Evolutionary conservation across 2,329 filamentous ascomycete species (phyloP).

Genomic region (Xylaria sp.): DNA sequence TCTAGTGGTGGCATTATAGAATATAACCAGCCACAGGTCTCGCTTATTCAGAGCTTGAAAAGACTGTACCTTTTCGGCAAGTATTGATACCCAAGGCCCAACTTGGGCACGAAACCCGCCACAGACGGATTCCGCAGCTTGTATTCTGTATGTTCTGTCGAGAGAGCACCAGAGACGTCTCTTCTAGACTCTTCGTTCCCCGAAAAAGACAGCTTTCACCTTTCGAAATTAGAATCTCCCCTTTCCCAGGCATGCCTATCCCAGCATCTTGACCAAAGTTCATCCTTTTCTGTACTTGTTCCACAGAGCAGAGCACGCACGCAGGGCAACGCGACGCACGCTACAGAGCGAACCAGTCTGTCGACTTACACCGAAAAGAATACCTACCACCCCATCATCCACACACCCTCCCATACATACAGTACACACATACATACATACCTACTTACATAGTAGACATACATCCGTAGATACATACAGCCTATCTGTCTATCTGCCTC

Average conservation of each 20-base stretch:
- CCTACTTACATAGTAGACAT: neutral
- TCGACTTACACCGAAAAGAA: slow-evolving; percentile 33
- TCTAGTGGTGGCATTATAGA: slow-evolving; percentile 5
- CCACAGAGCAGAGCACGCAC: slow-evolving; percentile 5
- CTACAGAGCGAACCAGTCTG: slow-evolving; percentile 19
- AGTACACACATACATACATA: no score
- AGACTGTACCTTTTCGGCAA: slow-evolving; percentile 22
- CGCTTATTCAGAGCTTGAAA: slow-evolving; percentile 35
- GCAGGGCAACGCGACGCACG: neutral
- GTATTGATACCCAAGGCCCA: slow-evolving; percentile 50
- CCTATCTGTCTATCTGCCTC: neutral
- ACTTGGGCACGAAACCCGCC: slow-evolving; percentile 43
- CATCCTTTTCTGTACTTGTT: slow-evolving; percentile 8
- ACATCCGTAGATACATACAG: neutral
- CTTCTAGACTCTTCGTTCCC: slow-evolving; percentile 19
- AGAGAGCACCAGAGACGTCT: slow-evolving; percentile 14
- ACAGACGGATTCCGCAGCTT: slow-evolving; percentile 16
- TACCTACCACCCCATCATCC: neutral
- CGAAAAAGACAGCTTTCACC: slow-evolving; percentile 20
- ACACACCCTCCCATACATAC: slow-evolving; percentile 1
- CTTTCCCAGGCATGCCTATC: slow-evolving; percentile 14
- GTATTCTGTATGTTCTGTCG: neutral
- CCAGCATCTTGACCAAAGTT: slow-evolving; percentile 12
- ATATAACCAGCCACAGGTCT: slow-evolving; percentile 29
- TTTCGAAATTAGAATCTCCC: slow-evolving; percentile 26